phyloP scores from a whole-genome alignment of 139 green algal genomes.

The Pleodorina starrii region DNA sequence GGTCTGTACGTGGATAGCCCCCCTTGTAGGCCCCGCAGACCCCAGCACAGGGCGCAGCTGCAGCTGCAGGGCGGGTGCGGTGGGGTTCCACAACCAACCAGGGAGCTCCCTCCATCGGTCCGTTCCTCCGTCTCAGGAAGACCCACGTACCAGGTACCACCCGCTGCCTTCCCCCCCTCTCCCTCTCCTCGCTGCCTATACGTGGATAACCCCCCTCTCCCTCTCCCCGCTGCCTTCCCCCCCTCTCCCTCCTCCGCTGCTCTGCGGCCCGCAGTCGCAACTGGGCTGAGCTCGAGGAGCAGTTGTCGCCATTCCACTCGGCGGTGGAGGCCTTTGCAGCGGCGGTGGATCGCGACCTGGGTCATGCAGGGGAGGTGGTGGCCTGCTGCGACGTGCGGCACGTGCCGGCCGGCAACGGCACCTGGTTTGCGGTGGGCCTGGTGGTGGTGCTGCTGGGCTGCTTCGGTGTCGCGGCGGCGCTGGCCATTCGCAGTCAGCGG shows the following conservation, averaged over 20 bases:
- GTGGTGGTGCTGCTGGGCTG: not conserved
- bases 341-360: not conserved
- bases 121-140: too few relatives aligned
- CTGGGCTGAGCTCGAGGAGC: constrained; percentile 26
- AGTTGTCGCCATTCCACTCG: not conserved
- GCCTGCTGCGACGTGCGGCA: constrained; percentile 27
- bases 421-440: constrained; percentile 7
- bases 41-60: too few relatives aligned
- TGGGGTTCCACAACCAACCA: too few relatives aligned
- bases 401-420: not conserved
- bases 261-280: constrained; percentile 35
- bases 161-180: too few relatives aligned
- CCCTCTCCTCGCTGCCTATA: too few relatives aligned
- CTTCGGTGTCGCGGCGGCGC: not conserved
- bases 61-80: too few relatives aligned
- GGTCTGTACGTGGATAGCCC: too few relatives aligned
- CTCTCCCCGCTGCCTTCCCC: not conserved
- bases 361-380: not conserved
- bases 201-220: not conserved
- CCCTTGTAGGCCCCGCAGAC: too few relatives aligned
- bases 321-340: not conserved
- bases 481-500: constrained; percentile 13
- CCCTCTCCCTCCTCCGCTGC: not conserved
- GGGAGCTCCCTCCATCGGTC: too few relatives aligned
- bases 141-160: too few relatives aligned